These are phyloP conservation scores for Luffa aegyptiaca DNA, from an alignment of 306 rosid genomes.

Conservation along the genomic window DNA sequence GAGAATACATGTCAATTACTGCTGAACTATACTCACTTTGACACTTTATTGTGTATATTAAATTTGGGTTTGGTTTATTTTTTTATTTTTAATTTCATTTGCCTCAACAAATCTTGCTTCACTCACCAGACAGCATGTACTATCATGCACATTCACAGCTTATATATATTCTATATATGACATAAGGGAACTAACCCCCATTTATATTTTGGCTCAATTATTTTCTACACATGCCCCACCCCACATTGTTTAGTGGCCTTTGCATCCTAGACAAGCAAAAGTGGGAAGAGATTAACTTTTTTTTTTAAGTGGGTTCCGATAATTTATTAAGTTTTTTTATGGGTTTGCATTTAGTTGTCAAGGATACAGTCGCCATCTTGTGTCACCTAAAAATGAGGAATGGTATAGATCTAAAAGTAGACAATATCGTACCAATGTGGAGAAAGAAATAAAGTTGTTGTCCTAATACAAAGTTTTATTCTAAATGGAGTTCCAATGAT, in stretches of 20 bases:
- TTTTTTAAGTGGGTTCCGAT: background rate
- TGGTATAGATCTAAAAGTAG: too few species aligned
- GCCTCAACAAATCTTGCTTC: constrained; percentile 5
- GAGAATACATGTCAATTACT: too few species aligned
- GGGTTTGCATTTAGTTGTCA: background rate
- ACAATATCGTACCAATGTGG: too few species aligned
- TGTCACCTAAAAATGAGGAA: background rate
- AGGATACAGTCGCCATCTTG: background rate
- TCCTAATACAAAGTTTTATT: too few species aligned
- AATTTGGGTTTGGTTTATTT: background rate
- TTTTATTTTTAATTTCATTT: background rate
- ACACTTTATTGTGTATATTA: background rate
- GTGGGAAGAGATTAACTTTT: background rate
- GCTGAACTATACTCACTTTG: too few species aligned
- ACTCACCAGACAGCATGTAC: constrained; percentile 5
- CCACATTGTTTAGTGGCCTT: constrained; percentile 5
- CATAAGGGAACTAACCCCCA: constrained; percentile 7
- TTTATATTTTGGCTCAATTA: background rate
- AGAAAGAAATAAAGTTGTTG: background rate
- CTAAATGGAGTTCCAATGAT: background rate
- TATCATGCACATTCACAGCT: constrained; percentile 6
- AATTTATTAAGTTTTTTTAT: background rate
- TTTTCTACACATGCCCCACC: background rate
- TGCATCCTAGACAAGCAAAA: constrained; percentile 3
- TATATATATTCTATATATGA: background rate